A percentile compares a stretch with the other conserved stretches of the same genome.
Conservation (phyloP, 495 filamentous ascomycete species). For the Podospora pseudopauciseta region DNA sequence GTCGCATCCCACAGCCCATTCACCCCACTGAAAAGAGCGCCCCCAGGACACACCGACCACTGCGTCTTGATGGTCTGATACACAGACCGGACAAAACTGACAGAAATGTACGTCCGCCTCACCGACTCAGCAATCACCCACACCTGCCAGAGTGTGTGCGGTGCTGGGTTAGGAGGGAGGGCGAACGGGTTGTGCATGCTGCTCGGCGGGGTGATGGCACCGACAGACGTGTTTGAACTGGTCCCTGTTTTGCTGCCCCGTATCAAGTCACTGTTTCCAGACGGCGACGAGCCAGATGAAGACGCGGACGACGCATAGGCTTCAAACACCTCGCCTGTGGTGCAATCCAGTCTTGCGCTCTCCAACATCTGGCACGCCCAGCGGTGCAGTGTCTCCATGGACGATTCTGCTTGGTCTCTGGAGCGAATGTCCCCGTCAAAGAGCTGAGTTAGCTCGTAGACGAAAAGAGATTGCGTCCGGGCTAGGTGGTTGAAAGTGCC, state of each 20-base stretch:
- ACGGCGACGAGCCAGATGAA: background rate
- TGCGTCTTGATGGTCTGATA: constrained; percentile 34
- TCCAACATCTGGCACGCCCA: constrained; percentile 42
- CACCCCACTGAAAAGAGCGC: constrained; percentile 29
- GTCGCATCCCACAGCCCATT: constrained; percentile 37
- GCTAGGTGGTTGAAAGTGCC: constrained; percentile 36
- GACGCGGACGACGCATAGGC: background rate
- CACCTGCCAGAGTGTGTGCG: constrained; percentile 28
- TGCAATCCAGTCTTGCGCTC: constrained; percentile 24
- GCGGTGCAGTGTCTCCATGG: constrained; percentile 40
- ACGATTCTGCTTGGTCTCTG: constrained; percentile 43
- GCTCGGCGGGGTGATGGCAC: constrained; percentile 5
- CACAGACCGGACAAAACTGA: constrained; percentile 22
- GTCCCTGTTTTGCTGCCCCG: background rate
- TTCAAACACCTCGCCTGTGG: constrained; percentile 14
- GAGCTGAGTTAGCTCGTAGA: constrained; percentile 54
- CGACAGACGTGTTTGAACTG: background rate
- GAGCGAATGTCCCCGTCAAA: constrained; percentile 56
- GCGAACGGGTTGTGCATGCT: constrained; percentile 13
- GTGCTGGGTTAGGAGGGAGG: constrained; percentile 30
- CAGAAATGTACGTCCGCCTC: constrained; percentile 31
- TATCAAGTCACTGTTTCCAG: background rate
- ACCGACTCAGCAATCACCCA: constrained; percentile 39
- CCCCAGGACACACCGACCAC: constrained; percentile 33
- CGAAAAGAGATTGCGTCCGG: constrained; percentile 44